phyloP scores from a whole-genome alignment of 2,329 filamentous ascomycete species.

The Mycosphaerella arachidis region DNA sequence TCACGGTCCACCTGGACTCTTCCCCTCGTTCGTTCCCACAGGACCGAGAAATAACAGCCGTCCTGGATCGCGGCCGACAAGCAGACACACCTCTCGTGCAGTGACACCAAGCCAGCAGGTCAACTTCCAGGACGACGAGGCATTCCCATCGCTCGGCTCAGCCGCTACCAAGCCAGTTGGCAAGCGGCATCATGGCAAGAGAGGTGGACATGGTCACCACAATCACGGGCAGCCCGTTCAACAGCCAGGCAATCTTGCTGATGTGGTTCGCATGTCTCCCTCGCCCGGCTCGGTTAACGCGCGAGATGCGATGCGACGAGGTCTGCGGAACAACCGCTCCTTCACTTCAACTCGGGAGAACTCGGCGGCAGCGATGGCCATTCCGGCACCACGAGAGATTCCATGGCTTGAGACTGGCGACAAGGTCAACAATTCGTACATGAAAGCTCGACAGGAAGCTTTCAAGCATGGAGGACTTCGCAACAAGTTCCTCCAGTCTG shows the following conservation, averaged over 20 bases:
- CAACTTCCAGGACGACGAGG: constrained; percentile 83
- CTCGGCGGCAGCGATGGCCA: constrained; percentile 74
- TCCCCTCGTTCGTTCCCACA: constrained; percentile 54
- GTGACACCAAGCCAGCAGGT: constrained; percentile 60
- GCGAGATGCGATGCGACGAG: constrained; percentile 51
- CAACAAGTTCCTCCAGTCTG: constrained; percentile 96
- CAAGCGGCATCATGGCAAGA: constrained; percentile 92
- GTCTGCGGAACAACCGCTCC: constrained; percentile 61
- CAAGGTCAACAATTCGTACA: constrained; percentile 84
- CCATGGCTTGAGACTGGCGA: constrained; percentile 95
- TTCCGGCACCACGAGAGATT: constrained; percentile 82
- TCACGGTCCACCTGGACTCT: constrained; percentile 60
- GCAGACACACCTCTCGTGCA: constrained; percentile 67
- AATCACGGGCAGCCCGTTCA: constrained; percentile 64
- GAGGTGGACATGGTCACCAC: constrained; percentile 67
- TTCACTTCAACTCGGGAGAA: constrained; percentile 65
- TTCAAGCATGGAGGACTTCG: constrained; percentile 95
- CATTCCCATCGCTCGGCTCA: constrained; percentile 84
- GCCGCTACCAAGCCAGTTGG: constrained; percentile 63
- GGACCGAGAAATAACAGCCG: constrained; percentile 48
- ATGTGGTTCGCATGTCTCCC: constrained; percentile 92
- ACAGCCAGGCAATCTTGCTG: constrained; percentile 78
- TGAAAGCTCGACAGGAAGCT: constrained; percentile 90
- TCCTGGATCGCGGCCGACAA: constrained; percentile 76
- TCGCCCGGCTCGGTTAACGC: constrained; percentile 55